A percentile compares a stretch with the other conserved stretches of the same genome.
Conservation (phyloP, 1,139 yeast genomes). For the Yamadazyma dendronema region DNA sequence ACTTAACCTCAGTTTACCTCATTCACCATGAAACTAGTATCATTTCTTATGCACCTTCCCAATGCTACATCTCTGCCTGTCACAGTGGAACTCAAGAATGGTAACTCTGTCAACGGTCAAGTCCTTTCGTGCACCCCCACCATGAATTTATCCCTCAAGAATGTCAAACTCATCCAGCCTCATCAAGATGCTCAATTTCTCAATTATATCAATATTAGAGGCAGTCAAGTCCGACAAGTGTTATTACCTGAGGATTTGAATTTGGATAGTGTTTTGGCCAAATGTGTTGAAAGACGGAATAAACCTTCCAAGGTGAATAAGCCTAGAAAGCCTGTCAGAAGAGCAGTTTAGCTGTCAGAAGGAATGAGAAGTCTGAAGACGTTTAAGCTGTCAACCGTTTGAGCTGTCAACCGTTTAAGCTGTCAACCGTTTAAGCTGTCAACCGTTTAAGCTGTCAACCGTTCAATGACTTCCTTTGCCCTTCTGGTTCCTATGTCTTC, state of each 20-base stretch:
- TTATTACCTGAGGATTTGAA: slow-evolving; percentile 87
- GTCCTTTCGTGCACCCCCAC: slow-evolving; percentile 82
- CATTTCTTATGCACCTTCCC: slow-evolving; percentile 80
- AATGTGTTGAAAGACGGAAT: slow-evolving; percentile 26
- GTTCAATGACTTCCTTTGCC: too few species aligned
- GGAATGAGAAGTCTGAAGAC: too few species aligned
- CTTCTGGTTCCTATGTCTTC: too few species aligned
- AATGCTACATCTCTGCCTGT: slow-evolving; percentile 73
- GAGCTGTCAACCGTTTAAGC: too few species aligned
- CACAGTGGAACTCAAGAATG: slow-evolving; percentile 90
- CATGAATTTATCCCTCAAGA: slow-evolving; percentile 86
- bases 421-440: too few species aligned
- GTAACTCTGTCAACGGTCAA: slow-evolving; percentile 48
- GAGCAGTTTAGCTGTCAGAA: slow-evolving; percentile 9
- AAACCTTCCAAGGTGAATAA: slow-evolving; percentile 22
- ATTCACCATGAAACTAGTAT: slow-evolving; percentile 39
- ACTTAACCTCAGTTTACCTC: not conserved
- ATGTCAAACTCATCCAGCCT: slow-evolving; percentile 72
- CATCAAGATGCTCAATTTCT: slow-evolving; percentile 71
- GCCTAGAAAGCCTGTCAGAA: slow-evolving; percentile 36
- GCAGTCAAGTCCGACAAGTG: slow-evolving; percentile 84
- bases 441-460: too few species aligned
- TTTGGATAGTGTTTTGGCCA: slow-evolving; percentile 66
- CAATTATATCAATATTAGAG: slow-evolving; percentile 83
- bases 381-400: too few species aligned